phyloP scores from a whole-genome alignment of 495 filamentous ascomycete species.

The Penicillium goetzii region DNA sequence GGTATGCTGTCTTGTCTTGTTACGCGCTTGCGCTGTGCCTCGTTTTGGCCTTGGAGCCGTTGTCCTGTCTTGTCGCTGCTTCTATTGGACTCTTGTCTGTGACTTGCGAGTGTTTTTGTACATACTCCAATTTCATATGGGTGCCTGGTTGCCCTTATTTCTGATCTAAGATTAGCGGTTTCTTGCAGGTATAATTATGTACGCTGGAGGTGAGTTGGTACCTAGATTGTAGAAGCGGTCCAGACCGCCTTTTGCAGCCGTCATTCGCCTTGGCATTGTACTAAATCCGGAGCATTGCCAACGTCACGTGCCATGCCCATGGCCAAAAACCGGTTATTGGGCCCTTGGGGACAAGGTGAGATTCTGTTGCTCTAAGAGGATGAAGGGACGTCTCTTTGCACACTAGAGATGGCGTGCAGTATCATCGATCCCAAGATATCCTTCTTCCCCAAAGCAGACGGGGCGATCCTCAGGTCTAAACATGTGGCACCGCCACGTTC shows the following conservation, averaged over 20 bases:
- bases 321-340: background rate
- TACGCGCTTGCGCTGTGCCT: conserved; percentile 1
- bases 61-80: background rate
- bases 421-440: background rate
- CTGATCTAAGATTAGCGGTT: background rate
- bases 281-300: background rate
- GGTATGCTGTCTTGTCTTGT: background rate
- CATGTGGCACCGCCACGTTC: conserved; percentile 3
- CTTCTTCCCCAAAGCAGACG: conserved; percentile 25
- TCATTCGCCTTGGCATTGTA: background rate
- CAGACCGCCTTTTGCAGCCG: background rate
- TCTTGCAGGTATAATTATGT: background rate
- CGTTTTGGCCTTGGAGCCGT: background rate
- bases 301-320: background rate
- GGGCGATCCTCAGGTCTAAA: conserved; percentile 15
- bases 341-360: background rate
- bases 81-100: conserved; percentile 2
- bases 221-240: background rate
- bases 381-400: background rate
- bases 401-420: background rate
- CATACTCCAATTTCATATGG: conserved; percentile 2
- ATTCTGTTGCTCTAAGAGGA: background rate
- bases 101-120: conserved; percentile 2
- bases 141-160: conserved; percentile 1
- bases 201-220: background rate